Evolutionary conservation across 2,329 filamentous ascomycete genomes (phyloP).

Genomic region (Talaromyces atroroseus): DNA sequence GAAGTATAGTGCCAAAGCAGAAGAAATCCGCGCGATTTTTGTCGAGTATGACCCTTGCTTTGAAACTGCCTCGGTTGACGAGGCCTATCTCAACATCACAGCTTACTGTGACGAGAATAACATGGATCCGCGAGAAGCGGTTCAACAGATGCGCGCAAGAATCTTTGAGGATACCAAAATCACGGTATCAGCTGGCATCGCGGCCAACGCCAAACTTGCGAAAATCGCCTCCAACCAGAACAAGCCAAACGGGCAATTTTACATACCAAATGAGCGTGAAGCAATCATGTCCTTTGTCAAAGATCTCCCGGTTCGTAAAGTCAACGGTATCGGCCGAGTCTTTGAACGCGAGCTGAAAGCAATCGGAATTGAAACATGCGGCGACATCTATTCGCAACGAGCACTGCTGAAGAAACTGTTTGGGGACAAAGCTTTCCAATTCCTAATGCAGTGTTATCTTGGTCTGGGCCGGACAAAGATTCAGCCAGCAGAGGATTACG

Average conservation of each 20-base stretch:
- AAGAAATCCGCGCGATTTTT: constrained; percentile 76
- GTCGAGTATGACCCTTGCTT: constrained; percentile 85
- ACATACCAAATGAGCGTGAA: constrained; percentile 64
- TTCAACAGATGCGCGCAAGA: constrained; percentile 70
- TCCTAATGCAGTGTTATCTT: constrained; percentile 76
- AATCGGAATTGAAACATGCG: constrained; percentile 80
- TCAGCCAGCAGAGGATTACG: constrained; percentile 80
- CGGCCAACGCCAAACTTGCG: constrained; percentile 84
- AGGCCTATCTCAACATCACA: constrained; percentile 94
- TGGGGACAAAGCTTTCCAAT: constrained; percentile 84
- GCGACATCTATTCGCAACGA: constrained; percentile 74
- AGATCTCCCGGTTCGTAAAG: constrained; percentile 76
- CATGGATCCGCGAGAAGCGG: constrained; percentile 65
- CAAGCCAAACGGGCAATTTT: constrained; percentile 91
- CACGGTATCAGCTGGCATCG: constrained; percentile 90
- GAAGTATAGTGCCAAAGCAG: constrained; percentile 86
- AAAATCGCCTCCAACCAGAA: constrained; percentile 96
- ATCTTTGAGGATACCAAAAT: constrained; percentile 72
- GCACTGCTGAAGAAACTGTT: constrained; percentile 72
- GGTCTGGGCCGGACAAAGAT: constrained; percentile 81
- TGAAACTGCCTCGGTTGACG: constrained; percentile 90
- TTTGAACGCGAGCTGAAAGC: constrained; percentile 86
- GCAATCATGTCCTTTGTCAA: constrained; percentile 83
- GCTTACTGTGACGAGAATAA: constrained; percentile 68
- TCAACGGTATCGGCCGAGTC: constrained; percentile 91